Evolutionary conservation across 768 basidiomycete genomes (phyloP).

Genomic region (Kwoniella mangroviensis): DNA sequence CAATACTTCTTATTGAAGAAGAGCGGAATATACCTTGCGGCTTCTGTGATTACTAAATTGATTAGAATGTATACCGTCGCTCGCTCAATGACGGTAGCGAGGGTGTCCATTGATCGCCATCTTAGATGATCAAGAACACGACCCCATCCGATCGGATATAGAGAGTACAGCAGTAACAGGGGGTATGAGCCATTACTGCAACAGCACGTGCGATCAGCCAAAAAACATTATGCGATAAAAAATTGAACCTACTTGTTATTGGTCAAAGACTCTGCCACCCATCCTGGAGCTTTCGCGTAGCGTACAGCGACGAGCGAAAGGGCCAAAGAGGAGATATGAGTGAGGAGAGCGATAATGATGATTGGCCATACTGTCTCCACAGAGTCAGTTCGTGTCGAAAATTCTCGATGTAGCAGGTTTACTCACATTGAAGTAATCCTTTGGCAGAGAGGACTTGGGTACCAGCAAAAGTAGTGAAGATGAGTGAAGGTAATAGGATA

Average conservation of each 20-base stretch:
- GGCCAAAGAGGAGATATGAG: slow-evolving; percentile 44
- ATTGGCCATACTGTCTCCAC: slow-evolving; percentile 47
- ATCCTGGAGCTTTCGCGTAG: slow-evolving; percentile 34
- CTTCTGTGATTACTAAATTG: slow-evolving; percentile 45
- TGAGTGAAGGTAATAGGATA: slow-evolving; percentile 43
- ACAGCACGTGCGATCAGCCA: neutral
- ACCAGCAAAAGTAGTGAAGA: slow-evolving; percentile 46
- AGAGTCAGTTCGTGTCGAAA: neutral
- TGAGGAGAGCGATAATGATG: slow-evolving; percentile 40
- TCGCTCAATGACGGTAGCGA: slow-evolving; percentile 30
- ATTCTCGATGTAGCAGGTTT: neutral
- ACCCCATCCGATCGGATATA: slow-evolving; percentile 28
- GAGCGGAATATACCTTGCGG: slow-evolving; percentile 42
- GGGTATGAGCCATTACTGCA: slow-evolving; percentile 49
- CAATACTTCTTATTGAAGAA: neutral
- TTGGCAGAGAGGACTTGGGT: slow-evolving; percentile 37
- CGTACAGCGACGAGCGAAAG: slow-evolving; percentile 30
- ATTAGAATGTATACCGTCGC: slow-evolving; percentile 46
- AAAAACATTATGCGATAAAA: neutral
- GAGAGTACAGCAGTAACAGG: slow-evolving; percentile 39
- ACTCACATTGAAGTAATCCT: slow-evolving; percentile 38
- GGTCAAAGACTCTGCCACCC: slow-evolving; percentile 42
- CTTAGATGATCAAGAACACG: slow-evolving; percentile 43
- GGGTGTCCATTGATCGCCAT: slow-evolving; percentile 49
- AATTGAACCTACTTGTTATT: slow-evolving; percentile 47